Conservation (phyloP, 1,139 yeast genomes). For the Geotrichum histeridarum region DNA sequence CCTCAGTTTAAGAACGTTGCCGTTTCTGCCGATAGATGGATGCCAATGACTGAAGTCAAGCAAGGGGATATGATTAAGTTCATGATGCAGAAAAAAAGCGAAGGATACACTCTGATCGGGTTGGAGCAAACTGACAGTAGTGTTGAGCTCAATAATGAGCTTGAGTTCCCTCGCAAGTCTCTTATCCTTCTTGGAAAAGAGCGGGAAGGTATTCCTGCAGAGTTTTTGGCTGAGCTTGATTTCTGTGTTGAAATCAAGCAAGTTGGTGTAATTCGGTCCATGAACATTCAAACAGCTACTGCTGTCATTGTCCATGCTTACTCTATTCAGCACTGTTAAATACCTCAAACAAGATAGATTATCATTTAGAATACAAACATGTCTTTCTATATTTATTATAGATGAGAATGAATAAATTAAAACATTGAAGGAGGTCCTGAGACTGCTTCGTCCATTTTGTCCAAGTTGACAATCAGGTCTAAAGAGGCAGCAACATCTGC, state of each 20-base stretch:
- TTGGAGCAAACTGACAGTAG: conserved; percentile 90
- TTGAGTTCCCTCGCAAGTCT: conserved; percentile 73
- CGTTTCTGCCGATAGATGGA: conserved; percentile 91
- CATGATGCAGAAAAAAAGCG: conserved; percentile 58
- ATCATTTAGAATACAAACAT: neutral
- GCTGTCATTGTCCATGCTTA: conserved; percentile 92
- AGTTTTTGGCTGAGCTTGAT: conserved; percentile 73
- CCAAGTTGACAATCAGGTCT: conserved; percentile 23
- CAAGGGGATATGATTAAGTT: conserved; percentile 51
- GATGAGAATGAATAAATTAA: conserved; percentile 4
- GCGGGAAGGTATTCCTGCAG: conserved; percentile 88
- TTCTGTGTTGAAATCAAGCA: conserved; percentile 88
- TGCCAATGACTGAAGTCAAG: conserved; percentile 81
- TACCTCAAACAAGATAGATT: neutral
- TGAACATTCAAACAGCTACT: conserved; percentile 96
- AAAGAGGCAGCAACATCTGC: conserved; percentile 32
- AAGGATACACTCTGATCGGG: conserved; percentile 84
- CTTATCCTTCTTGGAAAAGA: conserved; percentile 78
- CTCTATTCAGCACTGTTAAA: conserved; percentile 58
- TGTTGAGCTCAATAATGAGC: conserved; percentile 55
- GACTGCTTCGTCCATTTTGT: conserved; percentile 19
- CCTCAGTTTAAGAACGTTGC: conserved; percentile 81
- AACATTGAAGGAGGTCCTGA: conserved; percentile 21
- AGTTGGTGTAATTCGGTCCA: conserved; percentile 83
- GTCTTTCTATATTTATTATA: neutral